Percentiles rank a stretch among this genome's conserved stretches.
These are phyloP conservation scores for Trametes pubescens DNA, from an alignment of 1,284 basidiomycete genomes.

Conservation along the genomic window DNA sequence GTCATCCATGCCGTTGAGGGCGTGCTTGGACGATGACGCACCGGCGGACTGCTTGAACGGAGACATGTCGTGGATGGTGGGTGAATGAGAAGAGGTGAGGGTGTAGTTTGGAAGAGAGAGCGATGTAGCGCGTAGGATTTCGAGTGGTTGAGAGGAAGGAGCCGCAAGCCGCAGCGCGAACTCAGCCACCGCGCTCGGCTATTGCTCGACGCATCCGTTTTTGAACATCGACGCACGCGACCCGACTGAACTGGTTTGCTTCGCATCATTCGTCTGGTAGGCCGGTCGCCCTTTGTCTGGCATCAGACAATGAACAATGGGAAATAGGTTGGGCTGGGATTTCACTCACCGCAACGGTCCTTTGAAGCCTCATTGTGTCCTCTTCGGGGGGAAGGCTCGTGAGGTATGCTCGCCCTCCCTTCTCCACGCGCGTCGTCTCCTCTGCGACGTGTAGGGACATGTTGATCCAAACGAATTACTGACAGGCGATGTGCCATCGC, in stretches of 20 bases:
- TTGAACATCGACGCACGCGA: slow-evolving; percentile 11
- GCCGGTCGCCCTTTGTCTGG: no score
- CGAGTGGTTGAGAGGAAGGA: neutral
- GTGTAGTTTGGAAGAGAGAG: neutral
- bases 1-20: neutral
- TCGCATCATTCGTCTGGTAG: neutral
- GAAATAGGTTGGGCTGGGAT: no score
- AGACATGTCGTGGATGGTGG: neutral
- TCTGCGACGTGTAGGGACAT: no score
- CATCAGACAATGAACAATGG: no score
- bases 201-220: neutral
- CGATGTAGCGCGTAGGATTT: neutral
- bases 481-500: no score
- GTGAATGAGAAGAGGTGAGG: neutral
- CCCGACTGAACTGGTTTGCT: neutral
- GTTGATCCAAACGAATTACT: no score
- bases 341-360: no score
- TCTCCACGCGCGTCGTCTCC: no score
- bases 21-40: neutral
- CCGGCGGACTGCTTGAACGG: neutral
- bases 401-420: no score
- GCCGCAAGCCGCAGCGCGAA: neutral
- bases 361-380: no score
- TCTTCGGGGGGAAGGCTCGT: no score
- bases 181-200: neutral